Evolutionary conservation across 2,329 filamentous ascomycete genomes (phyloP), one percentile per base, ranked within the genome.

Genomic region (Epichloe festucae): DNA sequence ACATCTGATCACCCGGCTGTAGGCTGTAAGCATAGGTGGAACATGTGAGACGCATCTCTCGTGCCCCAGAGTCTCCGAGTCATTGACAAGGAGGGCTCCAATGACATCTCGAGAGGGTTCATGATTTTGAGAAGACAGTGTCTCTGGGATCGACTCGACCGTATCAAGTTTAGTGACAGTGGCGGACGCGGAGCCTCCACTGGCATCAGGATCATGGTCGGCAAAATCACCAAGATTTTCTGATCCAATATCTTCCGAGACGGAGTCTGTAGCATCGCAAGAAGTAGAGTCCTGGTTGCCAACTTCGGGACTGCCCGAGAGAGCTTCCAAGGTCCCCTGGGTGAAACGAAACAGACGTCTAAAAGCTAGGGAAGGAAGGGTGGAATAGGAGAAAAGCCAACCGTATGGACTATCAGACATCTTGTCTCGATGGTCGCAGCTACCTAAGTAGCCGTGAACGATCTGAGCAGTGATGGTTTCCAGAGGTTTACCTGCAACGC

Each of bases 301-400:
- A 14, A 34, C 21, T 27, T n/a, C 44, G 23, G 44, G 35, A 50
- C 43, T 17, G 34, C 17, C 39, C 15, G 39, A 47, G 19, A 11
- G n/a, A 44, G 27, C 14, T 34, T 41, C 40, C 21, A 41, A 31
- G 23, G 48, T 45, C 8, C 14, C 19, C 19, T 21, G 27, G 17
- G 10, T 23, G 35, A 45, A 45, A 17, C 23, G 34, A n/a, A 42
- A 36, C 27, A 50, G 31, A 23, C 17, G 14, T 14, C 6, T 5
- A 2, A 52, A 41, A 49, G 36, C 27, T 21, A 49, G 36, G 21
- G 43, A 50, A 50, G 51, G 47, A 46, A 50, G 47, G 14, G 36
- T 7, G 11, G 43, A 38, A 14, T 50, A 27, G 12, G 15, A 42
- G 19, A 42, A 49, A 11, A 46, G 27, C 51, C 51, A 50, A 39